Base-by-base conservation (phyloP, 768 basidiomycete genomes). In the Ramaria sp. region DNA sequence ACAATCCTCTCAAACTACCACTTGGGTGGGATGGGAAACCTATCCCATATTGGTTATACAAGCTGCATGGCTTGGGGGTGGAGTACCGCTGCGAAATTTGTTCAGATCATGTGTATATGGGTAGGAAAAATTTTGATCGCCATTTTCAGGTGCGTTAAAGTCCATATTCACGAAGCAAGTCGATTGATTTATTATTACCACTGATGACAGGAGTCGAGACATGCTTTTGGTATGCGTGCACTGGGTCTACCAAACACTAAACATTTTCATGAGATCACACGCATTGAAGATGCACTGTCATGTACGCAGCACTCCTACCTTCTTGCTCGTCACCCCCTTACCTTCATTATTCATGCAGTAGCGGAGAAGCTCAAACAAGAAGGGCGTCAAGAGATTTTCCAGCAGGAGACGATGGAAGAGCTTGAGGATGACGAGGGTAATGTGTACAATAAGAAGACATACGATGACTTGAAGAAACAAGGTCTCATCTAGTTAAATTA, bases 11-110 rank as follows among this genome's bases (percentile, higher is more conserved):
- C 48, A 98, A 98, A 70, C 73, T 98, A 39, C 96, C 96, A 13
- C 75, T 97, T 20, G 92, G 92, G 4, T 97, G 93, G 93, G 96
- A 99, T 64, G 94, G 95, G 30, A 98, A 98, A 65, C 96, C 96
- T 18, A 99, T 99, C 63, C 96, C 96, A 32, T 97, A 95, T 65
- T 97, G 94, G 94, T 62, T 99, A 52, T 99, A 94, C 73, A 98
- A 98, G 69, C 71, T 99, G 36, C 96, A 99, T 64, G 96, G 96
- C 8, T 75, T 98, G 36, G 96, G 96, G n/a, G 93, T 96, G 27
- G 91, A 95, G 67, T 99, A 97, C 67, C 80, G 83, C 55, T 99
- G 96, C 62, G 95, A 98, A 71, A 95, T 99, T 61, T 98, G 95
- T 65, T 93, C 90, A 13, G 94, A 94, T 65, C 87, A 87, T 65